These are phyloP conservation scores for Pythium diclinum DNA, from an alignment of 352 stramenopile species.

Conservation along the genomic window DNA sequence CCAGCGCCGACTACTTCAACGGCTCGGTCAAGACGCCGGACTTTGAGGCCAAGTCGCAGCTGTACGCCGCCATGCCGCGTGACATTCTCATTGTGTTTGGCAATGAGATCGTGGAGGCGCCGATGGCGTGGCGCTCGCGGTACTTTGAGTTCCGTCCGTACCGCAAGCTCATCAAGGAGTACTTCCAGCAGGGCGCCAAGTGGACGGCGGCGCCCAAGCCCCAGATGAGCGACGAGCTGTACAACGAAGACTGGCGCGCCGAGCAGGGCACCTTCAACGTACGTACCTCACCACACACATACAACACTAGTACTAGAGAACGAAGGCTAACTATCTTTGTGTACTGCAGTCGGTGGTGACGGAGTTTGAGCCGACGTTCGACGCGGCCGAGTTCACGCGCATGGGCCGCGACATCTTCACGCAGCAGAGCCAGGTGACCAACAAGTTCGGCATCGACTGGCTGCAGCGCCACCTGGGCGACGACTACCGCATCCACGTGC, in stretches of 20 bases:
- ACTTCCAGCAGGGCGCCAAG: conserved; percentile 86
- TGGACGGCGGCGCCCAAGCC: conserved; percentile 89
- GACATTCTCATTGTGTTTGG: conserved; percentile 89
- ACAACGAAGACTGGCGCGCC: conserved; percentile 84
- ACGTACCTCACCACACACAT: conserved; percentile 12
- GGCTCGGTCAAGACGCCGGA: conserved; percentile 76
- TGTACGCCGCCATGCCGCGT: conserved; percentile 88
- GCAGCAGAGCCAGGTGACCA: conserved; percentile 89
- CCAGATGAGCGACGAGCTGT: conserved; percentile 88
- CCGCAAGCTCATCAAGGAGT: conserved; percentile 88
- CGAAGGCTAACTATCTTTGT: no score
- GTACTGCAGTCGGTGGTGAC: conserved; percentile 69
- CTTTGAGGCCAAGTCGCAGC: conserved; percentile 78
- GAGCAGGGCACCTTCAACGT: conserved; percentile 77
- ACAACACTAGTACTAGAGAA: no score
- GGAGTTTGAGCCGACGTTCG: conserved; percentile 88
- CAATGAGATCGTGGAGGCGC: conserved; percentile 88
- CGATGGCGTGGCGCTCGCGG: conserved; percentile 87
- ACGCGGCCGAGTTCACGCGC: conserved; percentile 88
- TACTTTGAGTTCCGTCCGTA: conserved; percentile 91
- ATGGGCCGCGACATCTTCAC: conserved; percentile 90
- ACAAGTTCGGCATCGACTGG: conserved; percentile 90
- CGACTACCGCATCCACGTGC: conserved; percentile 83
- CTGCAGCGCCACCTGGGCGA: conserved; percentile 82
- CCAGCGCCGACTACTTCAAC: conserved; percentile 64